Evolutionary conservation across 1,284 basidiomycete genomes (phyloP), one percentile per base, ranked within the genome.

Genomic region (Chalciporus piperatoides): DNA sequence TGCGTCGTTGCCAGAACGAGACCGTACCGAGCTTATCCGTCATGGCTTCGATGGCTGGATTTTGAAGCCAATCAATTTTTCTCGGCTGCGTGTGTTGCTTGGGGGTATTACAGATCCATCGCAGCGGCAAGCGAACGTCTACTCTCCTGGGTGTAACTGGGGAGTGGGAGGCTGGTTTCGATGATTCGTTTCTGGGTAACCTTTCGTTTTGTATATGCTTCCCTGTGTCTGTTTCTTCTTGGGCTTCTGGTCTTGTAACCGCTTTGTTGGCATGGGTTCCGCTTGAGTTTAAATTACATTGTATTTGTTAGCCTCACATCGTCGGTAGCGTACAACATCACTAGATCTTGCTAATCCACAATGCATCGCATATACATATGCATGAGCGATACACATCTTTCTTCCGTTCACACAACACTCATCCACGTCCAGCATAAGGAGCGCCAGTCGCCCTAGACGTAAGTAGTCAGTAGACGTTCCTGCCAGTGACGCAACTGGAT

Each of bases 61-160:
- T n/a, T 69, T 92, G 52, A 92, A 92, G 68, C 91, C 90, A 0
- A 85, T 92, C 53, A 82, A 91, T 63, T 92, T 91, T 68, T 79
- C 78, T 53, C 76, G 90, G 11, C 73, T 92, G 4, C 68, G 76
- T n/a, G 60, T 67, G 2, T 74, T 92, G 23, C 65, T 92, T 28
- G 67, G 70, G 10, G 87, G 85, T 0, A 74, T 90, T 15, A 73
- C 73, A 10, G 81, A 89, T 57, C 61, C 67, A 1, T 58, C 57
- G 0, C 78, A 82, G 60, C 75, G 86, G 19, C 60, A 69, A 25
- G 67, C 62, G 12, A 81, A 88, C 58, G 67, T 83, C 0, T 91
- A 90, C 63, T 63, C 59, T 12, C 70, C 73, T 3, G 84, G 82
- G 1, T 74, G 69, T 51, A 78, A 74, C 54, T 90, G 87, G 87